Conservation (phyloP, 352 stramenopile species). For the Phytopythium boreale region DNA sequence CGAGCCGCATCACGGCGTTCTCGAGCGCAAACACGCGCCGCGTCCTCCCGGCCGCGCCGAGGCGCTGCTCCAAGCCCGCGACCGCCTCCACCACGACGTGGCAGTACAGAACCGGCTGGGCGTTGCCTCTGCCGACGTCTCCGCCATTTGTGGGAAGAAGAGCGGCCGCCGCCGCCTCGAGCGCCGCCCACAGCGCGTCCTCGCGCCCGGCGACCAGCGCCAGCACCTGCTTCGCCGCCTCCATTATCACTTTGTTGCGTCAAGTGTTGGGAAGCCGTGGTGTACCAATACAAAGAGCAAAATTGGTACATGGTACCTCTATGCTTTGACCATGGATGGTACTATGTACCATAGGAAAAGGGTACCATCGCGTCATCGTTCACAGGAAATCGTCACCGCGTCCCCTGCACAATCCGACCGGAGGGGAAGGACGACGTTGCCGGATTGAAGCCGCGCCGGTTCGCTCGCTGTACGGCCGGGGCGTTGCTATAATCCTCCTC, state of each 20-base stretch:
- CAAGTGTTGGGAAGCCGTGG: too few relatives aligned
- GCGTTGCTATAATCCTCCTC: too few relatives aligned
- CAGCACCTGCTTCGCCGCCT: conserved; percentile 1
- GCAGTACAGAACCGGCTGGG: conserved; percentile 5
- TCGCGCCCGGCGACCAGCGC: neutral
- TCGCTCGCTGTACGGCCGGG: too few relatives aligned
- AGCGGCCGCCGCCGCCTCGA: neutral
- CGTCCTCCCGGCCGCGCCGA: neutral
- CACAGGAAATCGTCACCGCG: neutral
- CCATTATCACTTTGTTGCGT: neutral
- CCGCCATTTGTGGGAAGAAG: neutral
- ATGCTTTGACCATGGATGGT: too few relatives aligned
- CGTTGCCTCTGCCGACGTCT: neutral
- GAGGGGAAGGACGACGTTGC: neutral
- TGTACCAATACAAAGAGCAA: too few relatives aligned
- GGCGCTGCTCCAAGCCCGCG: neutral
- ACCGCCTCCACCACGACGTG: conserved; percentile 5
- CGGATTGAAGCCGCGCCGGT: neutral
- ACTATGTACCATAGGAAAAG: neutral
- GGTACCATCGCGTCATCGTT: neutral
- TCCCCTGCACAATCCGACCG: neutral
- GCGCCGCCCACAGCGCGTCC: conserved; percentile 8
- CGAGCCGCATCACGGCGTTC: neutral
- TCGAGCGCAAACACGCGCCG: conserved; percentile 5
- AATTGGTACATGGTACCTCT: too few relatives aligned